Percentiles rank a stretch among this genome's conserved stretches.
These are phyloP conservation scores for Blastobotrys buckinghamii DNA, from an alignment of 1,139 yeast species.

Conservation along the genomic window DNA sequence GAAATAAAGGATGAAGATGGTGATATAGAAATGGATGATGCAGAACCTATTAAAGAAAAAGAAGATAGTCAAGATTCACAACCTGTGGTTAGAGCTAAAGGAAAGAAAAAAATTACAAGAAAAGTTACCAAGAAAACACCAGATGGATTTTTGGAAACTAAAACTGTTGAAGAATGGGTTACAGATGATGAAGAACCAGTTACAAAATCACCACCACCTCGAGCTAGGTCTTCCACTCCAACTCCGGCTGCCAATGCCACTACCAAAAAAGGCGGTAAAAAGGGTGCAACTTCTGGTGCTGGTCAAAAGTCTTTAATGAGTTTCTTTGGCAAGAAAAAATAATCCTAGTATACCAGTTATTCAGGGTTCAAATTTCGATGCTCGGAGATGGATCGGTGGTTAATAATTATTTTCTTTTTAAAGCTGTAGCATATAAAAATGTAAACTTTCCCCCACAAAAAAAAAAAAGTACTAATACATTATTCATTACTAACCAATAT, in stretches of 20 bases:
- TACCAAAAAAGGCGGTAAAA: not conserved
- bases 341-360: not conserved
- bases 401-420: not conserved
- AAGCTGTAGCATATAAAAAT: not conserved
- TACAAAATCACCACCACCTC: constrained; percentile 1
- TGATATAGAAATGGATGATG: constrained; percentile 8
- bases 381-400: not conserved
- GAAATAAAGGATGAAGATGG: constrained; percentile 1
- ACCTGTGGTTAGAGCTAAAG: not conserved
- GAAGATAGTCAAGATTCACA: constrained; percentile 5
- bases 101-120: constrained; percentile 7
- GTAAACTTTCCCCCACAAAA: not conserved
- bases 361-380: too few relatives aligned
- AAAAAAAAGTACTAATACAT: too few relatives aligned
- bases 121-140: constrained; percentile 7
- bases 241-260: too few relatives aligned
- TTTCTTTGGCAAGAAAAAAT: constrained; percentile 7
- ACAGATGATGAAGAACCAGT: constrained; percentile 8
- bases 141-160: constrained; percentile 10
- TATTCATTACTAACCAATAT: too few relatives aligned
- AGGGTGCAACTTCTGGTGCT: not conserved
- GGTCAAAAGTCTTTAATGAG: constrained; percentile 10
- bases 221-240: not conserved
- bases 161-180: constrained; percentile 10
- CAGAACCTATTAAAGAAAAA: constrained; percentile 17